Conservation (phyloP, 2,329 filamentous ascomycete species). For the Fusarium devonianum region DNA sequence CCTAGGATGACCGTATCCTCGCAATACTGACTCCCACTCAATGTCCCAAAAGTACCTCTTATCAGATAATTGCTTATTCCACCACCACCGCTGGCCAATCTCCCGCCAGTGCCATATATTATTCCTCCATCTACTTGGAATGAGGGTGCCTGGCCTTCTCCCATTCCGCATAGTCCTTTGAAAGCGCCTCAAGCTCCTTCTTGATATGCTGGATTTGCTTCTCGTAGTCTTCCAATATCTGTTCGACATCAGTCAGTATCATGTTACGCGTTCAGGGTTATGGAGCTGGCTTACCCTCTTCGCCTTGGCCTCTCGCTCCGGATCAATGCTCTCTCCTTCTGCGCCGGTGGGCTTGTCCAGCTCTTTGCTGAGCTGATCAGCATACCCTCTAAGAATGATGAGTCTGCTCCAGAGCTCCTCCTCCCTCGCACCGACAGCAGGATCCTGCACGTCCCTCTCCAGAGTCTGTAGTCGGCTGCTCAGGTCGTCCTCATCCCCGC, state of each 20-base stretch:
- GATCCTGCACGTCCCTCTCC: slow-evolving; percentile 75
- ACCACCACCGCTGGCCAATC: slow-evolving; percentile 1
- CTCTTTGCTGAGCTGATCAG: slow-evolving; percentile 75
- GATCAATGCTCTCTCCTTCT: slow-evolving; percentile 66
- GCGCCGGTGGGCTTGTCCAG: slow-evolving; percentile 70
- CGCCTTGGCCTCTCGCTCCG: slow-evolving; percentile 74
- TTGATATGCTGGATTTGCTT: slow-evolving; percentile 79
- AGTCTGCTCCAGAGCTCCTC: slow-evolving; percentile 88
- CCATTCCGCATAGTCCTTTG: slow-evolving; percentile 64
- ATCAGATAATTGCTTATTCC: slow-evolving; percentile 17
- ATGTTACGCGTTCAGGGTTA: background rate
- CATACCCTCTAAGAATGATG: slow-evolving; percentile 76
- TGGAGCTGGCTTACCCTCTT: slow-evolving; percentile 68
- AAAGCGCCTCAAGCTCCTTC: slow-evolving; percentile 72
- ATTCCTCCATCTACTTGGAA: slow-evolving; percentile 43
- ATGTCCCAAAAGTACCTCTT: slow-evolving; percentile 33
- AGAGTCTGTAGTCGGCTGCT: slow-evolving; percentile 74
- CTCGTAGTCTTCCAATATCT: slow-evolving; percentile 84
- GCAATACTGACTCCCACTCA: slow-evolving; percentile 31
- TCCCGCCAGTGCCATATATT: slow-evolving; percentile 2
- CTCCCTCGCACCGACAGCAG: slow-evolving; percentile 75
- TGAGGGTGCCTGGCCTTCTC: slow-evolving; percentile 57
- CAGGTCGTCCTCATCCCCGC: slow-evolving; percentile 79
- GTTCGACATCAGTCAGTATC: slow-evolving; percentile 23
- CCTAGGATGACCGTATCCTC: slow-evolving; percentile 32